Percentiles rank a stretch among this genome's conserved stretches.
phyloP scores from a whole-genome alignment of 345 rosid genomes.

The Corchorus olitorius region DNA sequence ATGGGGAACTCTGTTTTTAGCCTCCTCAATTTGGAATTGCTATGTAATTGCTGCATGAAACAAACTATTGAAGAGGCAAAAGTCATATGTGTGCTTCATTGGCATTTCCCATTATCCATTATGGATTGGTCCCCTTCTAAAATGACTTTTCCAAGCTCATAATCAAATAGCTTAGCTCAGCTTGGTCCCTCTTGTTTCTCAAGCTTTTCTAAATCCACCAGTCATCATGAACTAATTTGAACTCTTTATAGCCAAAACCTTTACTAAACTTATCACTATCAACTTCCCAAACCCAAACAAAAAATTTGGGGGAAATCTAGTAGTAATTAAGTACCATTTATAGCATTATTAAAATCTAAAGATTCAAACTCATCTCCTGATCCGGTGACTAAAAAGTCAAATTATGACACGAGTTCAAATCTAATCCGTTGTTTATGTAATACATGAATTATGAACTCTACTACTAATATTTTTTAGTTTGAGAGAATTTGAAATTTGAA shows the following conservation, averaged over 20 bases:
- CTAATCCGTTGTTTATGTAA: too few species aligned
- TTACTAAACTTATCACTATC: background rate
- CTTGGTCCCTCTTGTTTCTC: constrained; percentile 11
- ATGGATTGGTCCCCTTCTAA: background rate
- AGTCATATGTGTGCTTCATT: background rate
- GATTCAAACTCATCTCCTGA: too few species aligned
- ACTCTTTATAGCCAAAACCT: background rate
- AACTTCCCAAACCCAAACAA: background rate
- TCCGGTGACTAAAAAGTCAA: too few species aligned
- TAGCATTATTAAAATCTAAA: too few species aligned
- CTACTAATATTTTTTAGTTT: too few species aligned
- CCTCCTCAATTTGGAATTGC: too few species aligned
- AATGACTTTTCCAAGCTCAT: background rate
- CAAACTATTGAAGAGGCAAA: background rate
- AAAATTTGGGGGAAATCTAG: too few species aligned
- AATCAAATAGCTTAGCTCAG: background rate
- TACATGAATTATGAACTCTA: too few species aligned
- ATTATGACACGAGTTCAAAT: too few species aligned
- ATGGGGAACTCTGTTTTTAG: too few species aligned
- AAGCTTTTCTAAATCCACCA: background rate
- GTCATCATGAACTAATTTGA: background rate
- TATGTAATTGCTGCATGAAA: background rate
- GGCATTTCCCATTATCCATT: background rate
- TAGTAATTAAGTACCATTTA: too few species aligned
- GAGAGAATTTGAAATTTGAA: background rate